phyloP scores from a whole-genome alignment of 768 basidiomycete species.

The Crucibulum laeve region DNA sequence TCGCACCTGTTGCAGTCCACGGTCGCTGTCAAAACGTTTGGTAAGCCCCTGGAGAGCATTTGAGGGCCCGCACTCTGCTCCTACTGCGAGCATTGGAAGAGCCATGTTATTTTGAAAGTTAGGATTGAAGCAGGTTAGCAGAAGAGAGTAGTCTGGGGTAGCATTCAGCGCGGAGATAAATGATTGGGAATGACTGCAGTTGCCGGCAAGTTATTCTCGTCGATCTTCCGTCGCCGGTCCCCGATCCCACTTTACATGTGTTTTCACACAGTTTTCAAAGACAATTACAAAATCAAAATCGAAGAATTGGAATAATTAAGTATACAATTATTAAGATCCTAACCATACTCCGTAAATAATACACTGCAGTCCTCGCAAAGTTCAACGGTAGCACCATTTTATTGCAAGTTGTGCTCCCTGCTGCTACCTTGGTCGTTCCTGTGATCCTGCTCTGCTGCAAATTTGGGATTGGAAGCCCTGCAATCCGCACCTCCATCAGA shows the following conservation, averaged over 20 bases:
- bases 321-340: slow-evolving; percentile 5
- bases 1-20: slow-evolving; percentile 71
- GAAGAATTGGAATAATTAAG: not conserved
- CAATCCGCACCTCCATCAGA: slow-evolving; percentile 85
- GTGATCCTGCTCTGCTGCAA: slow-evolving; percentile 21
- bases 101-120: slow-evolving; percentile 45
- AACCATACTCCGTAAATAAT: not conserved
- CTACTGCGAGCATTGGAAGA: slow-evolving; percentile 71
- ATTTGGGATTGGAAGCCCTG: slow-evolving; percentile 41
- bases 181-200: too few species aligned
- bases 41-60: slow-evolving; percentile 79
- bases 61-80: slow-evolving; percentile 80
- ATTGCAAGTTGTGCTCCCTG: slow-evolving; percentile 10
- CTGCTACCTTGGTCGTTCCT: slow-evolving; percentile 14
- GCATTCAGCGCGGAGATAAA: not conserved
- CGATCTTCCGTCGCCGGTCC: not conserved
- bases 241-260: not conserved
- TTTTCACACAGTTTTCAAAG: not conserved
- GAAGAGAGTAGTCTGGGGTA: not conserved
- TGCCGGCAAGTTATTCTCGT: too few species aligned
- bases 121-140: not conserved
- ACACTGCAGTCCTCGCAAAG: not conserved
- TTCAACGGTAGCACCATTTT: not conserved
- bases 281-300: not conserved
- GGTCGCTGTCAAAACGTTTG: slow-evolving; percentile 76